phyloP scores from a whole-genome alignment of 768 basidiomycete species.

The Boletus rubroflammeus region DNA sequence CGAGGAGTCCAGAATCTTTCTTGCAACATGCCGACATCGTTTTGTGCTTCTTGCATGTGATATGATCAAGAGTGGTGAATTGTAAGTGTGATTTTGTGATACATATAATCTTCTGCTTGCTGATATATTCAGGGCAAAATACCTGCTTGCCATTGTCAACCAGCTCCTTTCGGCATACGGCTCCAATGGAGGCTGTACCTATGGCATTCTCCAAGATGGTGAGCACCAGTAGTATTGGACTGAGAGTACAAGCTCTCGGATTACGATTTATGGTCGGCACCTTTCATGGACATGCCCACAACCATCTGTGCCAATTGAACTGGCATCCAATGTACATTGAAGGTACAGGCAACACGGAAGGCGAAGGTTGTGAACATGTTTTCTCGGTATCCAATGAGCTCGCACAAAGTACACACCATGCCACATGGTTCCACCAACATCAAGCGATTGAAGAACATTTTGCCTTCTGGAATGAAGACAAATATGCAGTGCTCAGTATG shows the following conservation, averaged over 20 bases:
- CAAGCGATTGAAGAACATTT: constrained; percentile 1
- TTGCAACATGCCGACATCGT: constrained; percentile 4
- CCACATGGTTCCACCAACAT: not conserved
- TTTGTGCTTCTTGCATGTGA: constrained; percentile 4
- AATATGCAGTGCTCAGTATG: not conserved
- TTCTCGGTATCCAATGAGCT: not conserved
- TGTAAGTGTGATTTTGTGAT: not conserved
- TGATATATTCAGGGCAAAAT: constrained; percentile 3
- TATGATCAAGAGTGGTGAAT: constrained; percentile 16
- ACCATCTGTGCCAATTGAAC: not conserved
- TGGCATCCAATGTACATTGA: constrained; percentile 2
- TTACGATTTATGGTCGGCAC: not conserved
- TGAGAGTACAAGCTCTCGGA: not conserved
- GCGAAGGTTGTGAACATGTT: constrained; percentile 1
- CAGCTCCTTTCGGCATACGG: not conserved
- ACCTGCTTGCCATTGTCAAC: constrained; percentile 2
- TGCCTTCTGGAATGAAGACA: not conserved
- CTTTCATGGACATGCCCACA: constrained; percentile 6
- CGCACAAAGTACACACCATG: not conserved
- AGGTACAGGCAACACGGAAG: not conserved
- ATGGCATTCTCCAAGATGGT: not conserved
- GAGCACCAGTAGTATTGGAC: not conserved
- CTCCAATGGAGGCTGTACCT: not conserved
- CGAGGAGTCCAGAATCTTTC: constrained; percentile 1
- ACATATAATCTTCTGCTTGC: no score